A percentile compares a stretch with the other conserved stretches of the same genome.
These are phyloP conservation scores for Amylostereum chailletii DNA, from an alignment of 1,284 basidiomycete genomes.

Conservation along the genomic window DNA sequence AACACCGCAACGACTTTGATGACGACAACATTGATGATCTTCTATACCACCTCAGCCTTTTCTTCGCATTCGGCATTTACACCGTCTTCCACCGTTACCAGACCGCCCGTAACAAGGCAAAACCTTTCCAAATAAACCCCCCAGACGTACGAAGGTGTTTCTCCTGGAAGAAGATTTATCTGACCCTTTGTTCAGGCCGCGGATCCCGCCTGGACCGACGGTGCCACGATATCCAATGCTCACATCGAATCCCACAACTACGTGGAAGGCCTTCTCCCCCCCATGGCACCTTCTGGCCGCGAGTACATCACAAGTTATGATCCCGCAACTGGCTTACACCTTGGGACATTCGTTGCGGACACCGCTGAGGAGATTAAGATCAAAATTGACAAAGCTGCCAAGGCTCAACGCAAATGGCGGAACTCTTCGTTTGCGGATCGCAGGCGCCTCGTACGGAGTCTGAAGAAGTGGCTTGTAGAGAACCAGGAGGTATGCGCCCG, in stretches of 20 bases:
- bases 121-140: slow-evolving; percentile 47
- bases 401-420: slow-evolving; percentile 68
- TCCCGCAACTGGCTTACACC: slow-evolving; percentile 78
- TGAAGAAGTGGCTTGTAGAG: slow-evolving; percentile 86
- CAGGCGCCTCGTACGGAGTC: slow-evolving; percentile 71
- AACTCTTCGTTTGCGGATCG: slow-evolving; percentile 71
- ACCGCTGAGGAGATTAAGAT: slow-evolving; percentile 53
- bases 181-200: slow-evolving; percentile 10
- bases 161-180: not conserved
- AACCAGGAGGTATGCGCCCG: slow-evolving; percentile 81
- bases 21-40: slow-evolving; percentile 25
- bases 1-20: slow-evolving; percentile 15
- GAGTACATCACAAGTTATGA: slow-evolving; percentile 86
- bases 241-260: slow-evolving; percentile 54
- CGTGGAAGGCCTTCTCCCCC: slow-evolving; percentile 45
- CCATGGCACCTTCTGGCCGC: slow-evolving; percentile 36
- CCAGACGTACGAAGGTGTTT: slow-evolving; percentile 44
- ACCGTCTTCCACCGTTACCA: slow-evolving; percentile 68
- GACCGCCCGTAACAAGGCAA: slow-evolving; percentile 60
- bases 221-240: slow-evolving; percentile 46
- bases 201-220: slow-evolving; percentile 15
- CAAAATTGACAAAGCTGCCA: slow-evolving; percentile 62
- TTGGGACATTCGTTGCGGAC: slow-evolving; percentile 65
- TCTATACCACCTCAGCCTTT: slow-evolving; percentile 38
- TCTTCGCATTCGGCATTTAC: slow-evolving; percentile 69